Conservation (phyloP, 768 basidiomycete genomes). For the Tubosaeta sp. region DNA sequence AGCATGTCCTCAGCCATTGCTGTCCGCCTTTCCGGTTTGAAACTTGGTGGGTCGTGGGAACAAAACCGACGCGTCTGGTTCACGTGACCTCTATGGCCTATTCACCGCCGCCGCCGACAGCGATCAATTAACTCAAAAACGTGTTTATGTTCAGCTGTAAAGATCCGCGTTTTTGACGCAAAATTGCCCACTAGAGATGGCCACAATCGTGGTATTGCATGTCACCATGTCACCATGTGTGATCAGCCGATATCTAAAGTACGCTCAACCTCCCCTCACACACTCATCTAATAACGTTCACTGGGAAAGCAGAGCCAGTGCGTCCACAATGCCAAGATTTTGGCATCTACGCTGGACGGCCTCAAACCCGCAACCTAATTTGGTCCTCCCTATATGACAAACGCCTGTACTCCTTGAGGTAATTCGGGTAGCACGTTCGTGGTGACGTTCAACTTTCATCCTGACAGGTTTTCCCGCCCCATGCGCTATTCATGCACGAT, state of each 20-base stretch:
- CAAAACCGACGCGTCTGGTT: constrained; percentile 20
- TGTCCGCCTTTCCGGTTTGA: constrained; percentile 1
- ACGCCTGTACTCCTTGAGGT: constrained; percentile 9
- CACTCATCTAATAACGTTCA: not conserved
- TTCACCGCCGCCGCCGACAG: not conserved
- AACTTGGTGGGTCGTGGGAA: constrained; percentile 21
- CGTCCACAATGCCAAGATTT: not conserved
- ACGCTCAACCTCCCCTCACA: constrained; percentile 2
- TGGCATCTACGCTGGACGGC: not conserved
- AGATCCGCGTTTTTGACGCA: not conserved
- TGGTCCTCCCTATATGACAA: not conserved
- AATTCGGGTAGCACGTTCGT: constrained; percentile 11
- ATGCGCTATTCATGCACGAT: constrained; percentile 2
- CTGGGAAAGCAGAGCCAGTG: not conserved
- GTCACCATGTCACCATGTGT: constrained; percentile 10
- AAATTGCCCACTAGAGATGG: not conserved
- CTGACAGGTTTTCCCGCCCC: constrained; percentile 13
- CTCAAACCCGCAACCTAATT: constrained; percentile 9
- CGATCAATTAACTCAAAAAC: not conserved
- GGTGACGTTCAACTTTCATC: not conserved
- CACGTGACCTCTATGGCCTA: constrained; percentile 20
- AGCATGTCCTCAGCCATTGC: constrained; percentile 22
- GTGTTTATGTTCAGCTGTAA: not conserved
- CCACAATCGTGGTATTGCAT: constrained; percentile 5
- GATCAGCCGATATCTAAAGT: constrained; percentile 7